phyloP scores from a whole-genome alignment of 192 early-diverging fungal genomes.

The Linnemannia exigua region DNA sequence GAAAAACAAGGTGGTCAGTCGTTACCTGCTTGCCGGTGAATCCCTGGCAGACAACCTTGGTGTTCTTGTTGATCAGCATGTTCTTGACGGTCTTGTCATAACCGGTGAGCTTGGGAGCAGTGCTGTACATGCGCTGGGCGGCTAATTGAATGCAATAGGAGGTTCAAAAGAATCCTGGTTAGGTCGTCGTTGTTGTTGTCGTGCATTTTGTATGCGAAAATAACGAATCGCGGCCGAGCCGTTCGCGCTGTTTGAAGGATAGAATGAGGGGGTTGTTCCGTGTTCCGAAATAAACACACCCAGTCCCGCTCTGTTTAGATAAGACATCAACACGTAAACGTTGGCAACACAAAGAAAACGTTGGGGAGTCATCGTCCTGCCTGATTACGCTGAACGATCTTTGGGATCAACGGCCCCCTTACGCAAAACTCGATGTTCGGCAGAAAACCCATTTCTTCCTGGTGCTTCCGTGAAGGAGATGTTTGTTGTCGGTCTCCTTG shows the following conservation, averaged over 20 bases:
- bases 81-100: conserved; percentile 95
- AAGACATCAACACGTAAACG: background rate
- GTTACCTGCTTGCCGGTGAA: conserved; percentile 98
- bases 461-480: background rate
- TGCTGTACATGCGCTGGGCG: conserved; percentile 54
- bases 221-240: background rate
- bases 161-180: background rate
- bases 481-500: background rate
- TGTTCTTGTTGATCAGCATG: conserved; percentile 96
- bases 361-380: background rate
- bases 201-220: background rate
- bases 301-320: background rate
- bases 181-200: background rate
- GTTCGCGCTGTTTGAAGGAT: background rate
- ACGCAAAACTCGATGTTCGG: background rate
- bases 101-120: conserved; percentile 51
- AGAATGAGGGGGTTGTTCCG: background rate
- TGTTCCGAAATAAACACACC: background rate
- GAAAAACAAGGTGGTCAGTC: background rate
- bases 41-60: conserved; percentile 98
- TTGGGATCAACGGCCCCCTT: background rate
- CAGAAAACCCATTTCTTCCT: background rate
- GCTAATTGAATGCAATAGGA: conserved; percentile 8
- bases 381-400: background rate
- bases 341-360: background rate